Base-by-base conservation (phyloP, 2,329 filamentous ascomycete species). In the Stagonosporopsis cucurbitacearum region DNA sequence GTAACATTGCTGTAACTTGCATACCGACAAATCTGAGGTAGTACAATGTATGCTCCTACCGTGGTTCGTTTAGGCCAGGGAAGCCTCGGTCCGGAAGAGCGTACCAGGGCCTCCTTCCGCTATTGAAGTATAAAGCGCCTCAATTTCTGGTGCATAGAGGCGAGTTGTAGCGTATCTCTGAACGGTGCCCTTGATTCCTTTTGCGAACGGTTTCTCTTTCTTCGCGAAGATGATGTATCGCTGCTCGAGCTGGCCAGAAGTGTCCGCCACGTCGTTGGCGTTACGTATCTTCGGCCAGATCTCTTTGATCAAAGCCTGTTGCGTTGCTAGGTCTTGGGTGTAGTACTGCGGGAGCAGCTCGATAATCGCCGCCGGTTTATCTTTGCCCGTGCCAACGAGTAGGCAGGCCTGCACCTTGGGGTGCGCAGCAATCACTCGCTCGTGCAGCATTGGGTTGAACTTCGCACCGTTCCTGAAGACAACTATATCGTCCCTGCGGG, bases 81-180 rank as follows among this genome's bases (percentile, higher is more conserved):
- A 23, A 11, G 41, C 30, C 47, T 62, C 59, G 5, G 59, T 59
- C n/a, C 47, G 53, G 26, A 62, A 62, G 19, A 59, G 52, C 2
- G 40, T 56, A 35, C 52, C 37, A 6, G 55, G 22, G 4, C 57
- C 56, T 48, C 53, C 56, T 26, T 30, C 40, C 17, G 46, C 46
- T 28, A 62, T 58, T 12, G 45, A 57, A 5, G 46, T 46, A 50
- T 83, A 84, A 4, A 83, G 68, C 0, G 72, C 69, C 4, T 82
- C 77, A 36, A 84, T 83, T 52, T 82, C 81, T 1, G 75, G 60
- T 2, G 65, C 65, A 44, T 82, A 84, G 0, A 80, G 70, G 1
- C 64, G 58, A 11, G 76, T 55, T 0, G 80, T 81, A 0, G 71
- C 67, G 4, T 70, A 71, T 7, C 80, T 73, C 62, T 79, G 77